Evolutionary conservation across 495 filamentous ascomycete genomes (phyloP).

Genomic region (Tuber umbilicatum): DNA sequence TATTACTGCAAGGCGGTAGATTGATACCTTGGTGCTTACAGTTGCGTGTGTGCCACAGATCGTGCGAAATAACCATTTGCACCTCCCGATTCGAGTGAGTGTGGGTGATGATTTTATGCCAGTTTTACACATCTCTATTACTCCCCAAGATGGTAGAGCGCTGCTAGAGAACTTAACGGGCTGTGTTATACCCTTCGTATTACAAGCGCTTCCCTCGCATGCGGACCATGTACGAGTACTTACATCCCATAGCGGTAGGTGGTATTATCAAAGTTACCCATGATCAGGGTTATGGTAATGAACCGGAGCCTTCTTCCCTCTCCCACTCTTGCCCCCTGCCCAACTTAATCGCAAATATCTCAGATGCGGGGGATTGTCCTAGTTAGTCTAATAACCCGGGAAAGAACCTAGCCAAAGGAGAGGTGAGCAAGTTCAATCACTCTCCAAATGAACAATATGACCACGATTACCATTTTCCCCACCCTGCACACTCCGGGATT

Average conservation of each 20-base stretch:
- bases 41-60: background rate
- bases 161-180: background rate
- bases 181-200: background rate
- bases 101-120: background rate
- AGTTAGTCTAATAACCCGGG: background rate
- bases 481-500: background rate
- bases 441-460: background rate
- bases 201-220: background rate
- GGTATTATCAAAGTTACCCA: background rate
- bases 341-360: background rate
- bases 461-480: background rate
- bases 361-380: background rate
- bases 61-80: background rate
- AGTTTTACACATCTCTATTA: background rate
- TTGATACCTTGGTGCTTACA: background rate
- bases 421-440: background rate
- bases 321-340: background rate
- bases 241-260: background rate
- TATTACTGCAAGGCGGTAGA: background rate
- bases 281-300: background rate
- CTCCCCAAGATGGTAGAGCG: background rate
- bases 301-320: background rate
- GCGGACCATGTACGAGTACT: background rate
- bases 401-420: background rate
- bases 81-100: background rate